Evolutionary conservation across 1,284 basidiomycete genomes (phyloP).

Genomic region (Ganoderma boninense): DNA sequence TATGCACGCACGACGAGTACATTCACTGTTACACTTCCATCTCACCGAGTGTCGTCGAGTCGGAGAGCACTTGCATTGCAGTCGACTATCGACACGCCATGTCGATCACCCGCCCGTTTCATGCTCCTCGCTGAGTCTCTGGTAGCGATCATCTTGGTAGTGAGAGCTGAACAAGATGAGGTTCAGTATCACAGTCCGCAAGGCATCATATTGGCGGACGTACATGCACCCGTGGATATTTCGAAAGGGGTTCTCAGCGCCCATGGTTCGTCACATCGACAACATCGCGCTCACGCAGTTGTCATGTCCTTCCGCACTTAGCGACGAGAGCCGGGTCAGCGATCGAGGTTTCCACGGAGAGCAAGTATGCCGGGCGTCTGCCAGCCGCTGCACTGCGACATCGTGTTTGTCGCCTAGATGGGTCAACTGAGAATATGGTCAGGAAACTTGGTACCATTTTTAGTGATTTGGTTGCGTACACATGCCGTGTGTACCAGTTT

Average conservation of each 20-base stretch:
- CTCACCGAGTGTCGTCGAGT: background rate
- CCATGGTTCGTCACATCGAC: background rate
- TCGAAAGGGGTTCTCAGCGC: background rate
- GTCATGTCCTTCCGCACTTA: background rate
- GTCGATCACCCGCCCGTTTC: background rate
- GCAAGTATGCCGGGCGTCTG: background rate
- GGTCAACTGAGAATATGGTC: too few species aligned
- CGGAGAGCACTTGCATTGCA: background rate
- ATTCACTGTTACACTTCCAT: too few species aligned
- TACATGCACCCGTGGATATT: background rate
- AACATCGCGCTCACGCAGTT: background rate
- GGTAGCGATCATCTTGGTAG: background rate
- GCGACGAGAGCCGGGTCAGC: background rate
- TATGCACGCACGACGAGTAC: too few species aligned
- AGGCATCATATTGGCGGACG: background rate
- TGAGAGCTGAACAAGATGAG: background rate
- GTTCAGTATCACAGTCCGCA: background rate
- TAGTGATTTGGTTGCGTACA: background rate
- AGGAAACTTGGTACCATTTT: too few species aligned
- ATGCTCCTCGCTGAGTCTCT: background rate
- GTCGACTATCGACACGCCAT: background rate
- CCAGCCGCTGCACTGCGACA: background rate
- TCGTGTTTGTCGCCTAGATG: background rate
- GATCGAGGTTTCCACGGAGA: background rate
- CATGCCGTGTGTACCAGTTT: background rate